A percentile compares a stretch with the other conserved stretches of the same genome.
Evolutionary conservation across 1,139 yeast genomes (phyloP).

Genomic region (Diutina catenulata): DNA sequence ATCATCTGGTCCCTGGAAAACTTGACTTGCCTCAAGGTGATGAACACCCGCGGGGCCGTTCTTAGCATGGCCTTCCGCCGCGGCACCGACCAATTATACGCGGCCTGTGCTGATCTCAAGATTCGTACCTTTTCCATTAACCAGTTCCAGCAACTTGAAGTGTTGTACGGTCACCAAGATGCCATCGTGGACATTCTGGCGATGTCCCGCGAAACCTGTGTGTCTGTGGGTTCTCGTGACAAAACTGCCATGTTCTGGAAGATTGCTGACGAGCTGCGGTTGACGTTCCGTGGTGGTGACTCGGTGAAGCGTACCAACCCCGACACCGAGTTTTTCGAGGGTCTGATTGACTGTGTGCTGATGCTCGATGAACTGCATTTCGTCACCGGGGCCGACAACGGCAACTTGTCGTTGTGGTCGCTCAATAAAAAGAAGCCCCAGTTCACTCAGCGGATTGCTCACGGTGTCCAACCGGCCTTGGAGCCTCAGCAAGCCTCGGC

Average conservation of each 20-base stretch:
- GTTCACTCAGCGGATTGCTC: constrained; percentile 55
- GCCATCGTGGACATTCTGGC: constrained; percentile 71
- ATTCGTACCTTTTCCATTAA: constrained; percentile 79
- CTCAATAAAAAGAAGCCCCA: constrained; percentile 82
- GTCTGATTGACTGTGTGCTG: constrained; percentile 80
- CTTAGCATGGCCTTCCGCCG: constrained; percentile 68
- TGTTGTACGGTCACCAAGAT: constrained; percentile 93
- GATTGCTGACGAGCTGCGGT: constrained; percentile 85
- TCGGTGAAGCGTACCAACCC: constrained; percentile 21
- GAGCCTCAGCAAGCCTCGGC: constrained; percentile 52
- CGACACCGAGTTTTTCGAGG: constrained; percentile 46
- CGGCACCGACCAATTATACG: constrained; percentile 75
- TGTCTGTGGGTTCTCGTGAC: constrained; percentile 91
- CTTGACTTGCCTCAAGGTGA: constrained; percentile 59
- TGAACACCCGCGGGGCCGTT: constrained; percentile 68
- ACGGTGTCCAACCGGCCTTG: constrained; percentile 56
- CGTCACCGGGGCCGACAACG: constrained; percentile 92
- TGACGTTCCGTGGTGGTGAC: constrained; percentile 91
- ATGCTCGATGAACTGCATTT: constrained; percentile 91
- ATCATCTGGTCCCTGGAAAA: constrained; percentile 81
- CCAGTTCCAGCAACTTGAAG: constrained; percentile 82
- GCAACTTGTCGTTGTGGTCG: constrained; percentile 81
- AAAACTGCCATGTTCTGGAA: constrained; percentile 96
- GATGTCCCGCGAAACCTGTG: constrained; percentile 78
- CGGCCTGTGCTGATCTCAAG: constrained; percentile 86